phyloP scores from a whole-genome alignment of 345 rosid species.

The Sonneratia caseolaris region DNA sequence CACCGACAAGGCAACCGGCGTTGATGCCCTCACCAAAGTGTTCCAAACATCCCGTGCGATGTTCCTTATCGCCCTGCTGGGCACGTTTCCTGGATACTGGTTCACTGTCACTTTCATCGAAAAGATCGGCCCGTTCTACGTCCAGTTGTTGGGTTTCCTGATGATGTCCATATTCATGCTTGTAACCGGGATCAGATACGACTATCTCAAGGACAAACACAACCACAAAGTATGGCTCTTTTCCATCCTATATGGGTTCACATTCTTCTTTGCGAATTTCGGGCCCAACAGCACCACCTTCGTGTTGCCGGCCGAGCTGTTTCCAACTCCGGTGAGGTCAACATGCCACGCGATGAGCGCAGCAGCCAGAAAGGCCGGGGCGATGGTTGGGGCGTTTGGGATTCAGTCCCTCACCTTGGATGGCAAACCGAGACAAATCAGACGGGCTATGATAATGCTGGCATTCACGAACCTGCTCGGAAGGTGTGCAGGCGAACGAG shows the following conservation, averaged over 20 bases:
- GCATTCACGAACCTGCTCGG: conserved; percentile 45
- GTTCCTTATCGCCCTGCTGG: conserved; percentile 34
- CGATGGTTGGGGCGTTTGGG: conserved; percentile 40
- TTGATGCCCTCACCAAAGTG: conserved; percentile 35
- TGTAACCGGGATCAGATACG: conserved; percentile 27
- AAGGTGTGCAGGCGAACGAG: conserved; percentile 25
- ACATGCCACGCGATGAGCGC: conserved; percentile 55
- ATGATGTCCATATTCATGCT: conserved; percentile 52
- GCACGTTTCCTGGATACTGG: conserved; percentile 60
- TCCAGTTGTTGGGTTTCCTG: conserved; percentile 45
- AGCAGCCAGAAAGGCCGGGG: conserved; percentile 50
- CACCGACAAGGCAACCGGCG: background rate
- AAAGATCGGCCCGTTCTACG: conserved; percentile 32
- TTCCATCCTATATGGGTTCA: conserved; percentile 25
- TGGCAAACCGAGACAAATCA: conserved; percentile 7
- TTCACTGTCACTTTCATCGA: conserved; percentile 42
- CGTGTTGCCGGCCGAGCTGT: conserved; percentile 50
- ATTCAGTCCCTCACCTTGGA: conserved; percentile 29
- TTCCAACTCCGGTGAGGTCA: conserved; percentile 43
- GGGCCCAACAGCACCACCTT: conserved; percentile 55
- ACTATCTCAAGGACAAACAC: conserved; percentile 11
- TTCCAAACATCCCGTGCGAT: conserved; percentile 40
- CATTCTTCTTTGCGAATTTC: conserved; percentile 55
- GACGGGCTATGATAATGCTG: conserved; percentile 22
- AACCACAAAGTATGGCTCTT: conserved; percentile 19